phyloP scores from a whole-genome alignment of 805 yeast genomes.

The Saccharomycopsis sp. region DNA sequence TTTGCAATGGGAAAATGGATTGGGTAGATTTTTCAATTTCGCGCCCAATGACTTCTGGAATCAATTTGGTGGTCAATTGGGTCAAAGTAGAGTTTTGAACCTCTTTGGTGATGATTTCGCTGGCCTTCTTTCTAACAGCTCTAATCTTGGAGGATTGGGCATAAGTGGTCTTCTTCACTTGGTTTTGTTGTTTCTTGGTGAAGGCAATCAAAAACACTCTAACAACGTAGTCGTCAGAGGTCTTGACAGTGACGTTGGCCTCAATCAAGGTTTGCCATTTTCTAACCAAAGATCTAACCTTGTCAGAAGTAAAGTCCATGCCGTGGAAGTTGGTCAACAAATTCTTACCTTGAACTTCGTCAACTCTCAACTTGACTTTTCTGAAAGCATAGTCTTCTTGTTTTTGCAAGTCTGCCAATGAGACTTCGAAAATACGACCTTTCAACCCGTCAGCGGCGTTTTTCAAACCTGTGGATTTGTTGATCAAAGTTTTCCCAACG shows the following conservation, averaged over 20 bases:
- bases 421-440: slow-evolving; percentile 95
- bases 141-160: slow-evolving; percentile 97
- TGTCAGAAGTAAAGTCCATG: slow-evolving; percentile 95
- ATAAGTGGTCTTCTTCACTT: slow-evolving; percentile 94
- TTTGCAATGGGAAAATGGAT: slow-evolving; percentile 94
- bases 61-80: slow-evolving; percentile 93
- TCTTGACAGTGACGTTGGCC: slow-evolving; percentile 96
- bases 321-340: slow-evolving; percentile 99
- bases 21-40: slow-evolving; percentile 96
- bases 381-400: slow-evolving; percentile 98
- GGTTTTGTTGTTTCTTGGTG: slow-evolving; percentile 97
- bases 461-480: slow-evolving; percentile 97
- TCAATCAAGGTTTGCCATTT: slow-evolving; percentile 98
- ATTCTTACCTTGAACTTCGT: slow-evolving; percentile 98
- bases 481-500: slow-evolving; percentile 97
- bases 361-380: slow-evolving; percentile 95
- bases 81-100: slow-evolving; percentile 90
- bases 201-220: slow-evolving; percentile 96
- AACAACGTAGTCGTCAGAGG: slow-evolving; percentile 93
- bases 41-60: slow-evolving; percentile 98
- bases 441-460: slow-evolving; percentile 96
- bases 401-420: slow-evolving; percentile 95
- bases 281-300: slow-evolving; percentile 95
- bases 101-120: slow-evolving; percentile 93
- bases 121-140: slow-evolving; percentile 94